These are phyloP conservation scores for Ustulina deusta DNA, from an alignment of 2,329 filamentous ascomycete genomes.

Conservation along the genomic window DNA sequence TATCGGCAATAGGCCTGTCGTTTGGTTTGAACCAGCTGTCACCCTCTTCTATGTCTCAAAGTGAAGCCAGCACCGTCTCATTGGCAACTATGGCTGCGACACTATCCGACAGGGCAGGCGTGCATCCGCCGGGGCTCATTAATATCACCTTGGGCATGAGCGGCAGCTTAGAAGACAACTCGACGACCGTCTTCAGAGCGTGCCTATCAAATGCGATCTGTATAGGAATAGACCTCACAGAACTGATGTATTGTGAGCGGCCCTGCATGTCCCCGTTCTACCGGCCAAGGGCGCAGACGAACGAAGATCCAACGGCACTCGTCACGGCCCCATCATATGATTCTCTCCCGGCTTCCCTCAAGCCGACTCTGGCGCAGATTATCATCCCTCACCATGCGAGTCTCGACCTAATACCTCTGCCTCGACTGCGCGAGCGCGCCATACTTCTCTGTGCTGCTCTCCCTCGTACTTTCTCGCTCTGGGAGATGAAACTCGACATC, in stretches of 20 bases:
- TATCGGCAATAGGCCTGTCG: neutral
- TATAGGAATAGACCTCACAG: slow-evolving; percentile 45
- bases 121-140: slow-evolving; percentile 1
- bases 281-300: slow-evolving; percentile 30
- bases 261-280: slow-evolving; percentile 53
- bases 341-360: slow-evolving; percentile 50
- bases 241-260: slow-evolving; percentile 41
- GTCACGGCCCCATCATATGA: slow-evolving; percentile 36
- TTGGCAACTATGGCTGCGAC: neutral
- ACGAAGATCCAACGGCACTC: slow-evolving; percentile 41
- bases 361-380: slow-evolving; percentile 54
- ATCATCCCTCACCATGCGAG: slow-evolving; percentile 54
- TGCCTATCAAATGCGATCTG: slow-evolving; percentile 46
- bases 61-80: neutral
- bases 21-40: neutral
- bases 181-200: slow-evolving; percentile 43
- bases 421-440: slow-evolving; percentile 49
- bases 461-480: slow-evolving; percentile 50
- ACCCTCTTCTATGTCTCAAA: neutral
- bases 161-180: slow-evolving; percentile 37
- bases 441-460: slow-evolving; percentile 50
- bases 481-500: slow-evolving; percentile 55
- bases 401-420: slow-evolving; percentile 54
- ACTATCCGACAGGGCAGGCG: neutral
- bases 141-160: slow-evolving; percentile 5